phyloP scores from a whole-genome alignment of 1,139 yeast genomes.

The Pneumocystis wakefieldiae region DNA sequence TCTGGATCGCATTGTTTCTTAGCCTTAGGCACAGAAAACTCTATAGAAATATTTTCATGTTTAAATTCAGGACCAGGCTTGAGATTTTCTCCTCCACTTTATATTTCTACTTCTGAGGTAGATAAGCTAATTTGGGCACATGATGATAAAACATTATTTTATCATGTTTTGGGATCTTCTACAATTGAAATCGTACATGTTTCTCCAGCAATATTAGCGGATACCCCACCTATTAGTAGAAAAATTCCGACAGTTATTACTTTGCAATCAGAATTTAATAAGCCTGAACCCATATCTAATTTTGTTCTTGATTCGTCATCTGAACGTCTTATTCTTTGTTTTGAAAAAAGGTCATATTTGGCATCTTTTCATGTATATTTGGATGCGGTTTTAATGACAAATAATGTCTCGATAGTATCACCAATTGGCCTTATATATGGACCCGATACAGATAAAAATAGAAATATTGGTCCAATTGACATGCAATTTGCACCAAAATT shows the following conservation, averaged over 20 bases:
- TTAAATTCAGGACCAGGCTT: background rate
- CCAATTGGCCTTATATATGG: background rate
- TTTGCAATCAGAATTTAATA: background rate
- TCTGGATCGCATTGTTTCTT: background rate
- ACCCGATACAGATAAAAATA: background rate
- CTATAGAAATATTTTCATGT: constrained; percentile 1
- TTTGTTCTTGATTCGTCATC: background rate
- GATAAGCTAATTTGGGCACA: background rate
- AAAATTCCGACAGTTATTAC: background rate
- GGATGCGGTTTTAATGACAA: background rate
- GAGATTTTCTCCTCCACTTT: background rate
- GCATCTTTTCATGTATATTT: background rate
- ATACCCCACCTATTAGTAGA: background rate
- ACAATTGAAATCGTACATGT: background rate
- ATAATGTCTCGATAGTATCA: background rate
- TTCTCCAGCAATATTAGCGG: background rate
- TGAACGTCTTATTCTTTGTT: background rate
- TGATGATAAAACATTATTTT: background rate
- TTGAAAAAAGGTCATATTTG: background rate
- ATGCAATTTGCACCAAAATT: background rate
- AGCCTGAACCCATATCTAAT: background rate
- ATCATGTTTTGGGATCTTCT: background rate
- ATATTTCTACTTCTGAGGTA: background rate
- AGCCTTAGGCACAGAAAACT: background rate
- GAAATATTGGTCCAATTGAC: background rate